These are phyloP conservation scores for Alnus glutinosa DNA, from an alignment of 306 rosid species.

Conservation along the genomic window DNA sequence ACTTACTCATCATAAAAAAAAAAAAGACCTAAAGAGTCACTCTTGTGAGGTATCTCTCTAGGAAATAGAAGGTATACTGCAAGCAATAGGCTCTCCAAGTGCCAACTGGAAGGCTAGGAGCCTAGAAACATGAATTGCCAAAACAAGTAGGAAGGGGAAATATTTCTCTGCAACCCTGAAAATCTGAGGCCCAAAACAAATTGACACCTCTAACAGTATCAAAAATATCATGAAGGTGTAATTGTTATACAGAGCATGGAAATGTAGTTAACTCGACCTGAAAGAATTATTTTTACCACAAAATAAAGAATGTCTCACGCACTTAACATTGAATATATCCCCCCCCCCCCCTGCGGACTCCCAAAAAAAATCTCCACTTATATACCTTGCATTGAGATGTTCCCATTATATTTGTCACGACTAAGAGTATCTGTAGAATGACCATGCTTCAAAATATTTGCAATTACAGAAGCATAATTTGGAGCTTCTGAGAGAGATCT, in stretches of 20 bases:
- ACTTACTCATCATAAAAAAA: background rate
- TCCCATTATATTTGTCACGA: constrained; percentile 43
- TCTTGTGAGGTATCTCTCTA: background rate
- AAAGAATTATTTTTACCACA: background rate
- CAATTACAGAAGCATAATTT: constrained; percentile 83
- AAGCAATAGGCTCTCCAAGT: background rate
- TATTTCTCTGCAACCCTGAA: background rate
- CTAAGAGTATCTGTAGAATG: constrained; percentile 34
- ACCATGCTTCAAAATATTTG: constrained; percentile 67
- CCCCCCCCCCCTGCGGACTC: background rate
- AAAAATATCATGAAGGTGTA: background rate
- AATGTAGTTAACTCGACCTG: background rate
- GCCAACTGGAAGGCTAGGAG: background rate
- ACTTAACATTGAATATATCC: background rate
- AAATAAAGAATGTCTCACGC: background rate
- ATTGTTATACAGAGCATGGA: background rate
- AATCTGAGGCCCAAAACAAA: background rate
- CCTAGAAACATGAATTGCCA: background rate
- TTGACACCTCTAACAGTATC: background rate
- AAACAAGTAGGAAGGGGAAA: background rate
- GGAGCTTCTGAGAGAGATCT: constrained; percentile 99
- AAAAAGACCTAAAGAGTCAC: background rate
- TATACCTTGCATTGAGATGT: constrained; percentile 78
- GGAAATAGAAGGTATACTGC: background rate
- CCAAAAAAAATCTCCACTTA: background rate